These are phyloP conservation scores for Whalleya microplaca DNA, from an alignment of 2,329 filamentous ascomycete species.

Conservation along the genomic window DNA sequence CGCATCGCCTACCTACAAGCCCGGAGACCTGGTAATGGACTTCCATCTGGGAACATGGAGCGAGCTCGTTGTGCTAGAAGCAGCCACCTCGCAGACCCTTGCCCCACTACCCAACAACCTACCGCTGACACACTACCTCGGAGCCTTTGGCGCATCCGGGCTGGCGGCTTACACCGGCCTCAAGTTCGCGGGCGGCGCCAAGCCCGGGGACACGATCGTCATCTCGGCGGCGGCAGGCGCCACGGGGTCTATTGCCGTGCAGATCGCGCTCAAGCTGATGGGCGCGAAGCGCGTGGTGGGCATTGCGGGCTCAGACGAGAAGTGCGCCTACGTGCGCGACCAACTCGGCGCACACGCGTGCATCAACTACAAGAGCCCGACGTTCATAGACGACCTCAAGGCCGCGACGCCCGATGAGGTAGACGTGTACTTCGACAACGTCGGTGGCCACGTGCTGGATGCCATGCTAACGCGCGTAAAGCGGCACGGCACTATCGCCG, in stretches of 20 bases:
- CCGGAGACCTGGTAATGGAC: conserved; percentile 32
- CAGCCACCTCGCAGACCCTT: conserved; percentile 24
- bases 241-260: conserved; percentile 52
- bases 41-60: conserved; percentile 34
- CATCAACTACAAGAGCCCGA: conserved; percentile 56
- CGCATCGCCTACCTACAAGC: conserved; percentile 20
- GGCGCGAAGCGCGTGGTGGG: conserved; percentile 53
- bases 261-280: conserved; percentile 55
- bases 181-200: conserved; percentile 42
- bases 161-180: conserved; percentile 53
- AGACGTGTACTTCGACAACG: conserved; percentile 56
- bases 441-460: conserved; percentile 52
- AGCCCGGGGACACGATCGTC: conserved; percentile 46
- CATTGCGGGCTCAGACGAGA: conserved; percentile 55
- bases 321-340: conserved; percentile 53
- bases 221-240: conserved; percentile 53
- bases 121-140: conserved; percentile 33
- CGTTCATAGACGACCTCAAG: conserved; percentile 50
- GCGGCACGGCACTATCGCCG: conserved; percentile 44
- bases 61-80: conserved; percentile 31
- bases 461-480: conserved; percentile 48
- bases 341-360: conserved; percentile 56
- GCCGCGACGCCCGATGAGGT: conserved; percentile 53
- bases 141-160: conserved; percentile 34
- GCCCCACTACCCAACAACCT: conserved; percentile 26